Percentiles rank a stretch among this genome's conserved stretches.
These are phyloP conservation scores for Eragrostis nindensis DNA, from an alignment of 176 grass and related monocot species.

Conservation along the genomic window DNA sequence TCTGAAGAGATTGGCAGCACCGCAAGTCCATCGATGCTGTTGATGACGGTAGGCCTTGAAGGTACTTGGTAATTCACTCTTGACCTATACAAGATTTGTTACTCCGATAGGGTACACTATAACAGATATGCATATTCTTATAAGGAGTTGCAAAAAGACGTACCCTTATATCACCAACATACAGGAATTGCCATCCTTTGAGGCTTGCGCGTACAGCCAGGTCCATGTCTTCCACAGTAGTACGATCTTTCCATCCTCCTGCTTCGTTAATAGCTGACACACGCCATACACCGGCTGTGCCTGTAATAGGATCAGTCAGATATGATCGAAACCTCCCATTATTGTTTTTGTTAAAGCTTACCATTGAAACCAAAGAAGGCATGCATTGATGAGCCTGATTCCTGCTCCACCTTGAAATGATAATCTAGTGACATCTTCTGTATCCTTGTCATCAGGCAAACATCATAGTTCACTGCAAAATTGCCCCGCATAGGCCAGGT, in stretches of 20 bases:
- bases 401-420: constrained; percentile 98
- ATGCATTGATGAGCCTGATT: constrained; percentile 81
- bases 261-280: constrained; percentile 83
- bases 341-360: constrained; percentile 30
- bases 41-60: constrained; percentile 88
- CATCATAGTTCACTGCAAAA: constrained; percentile 93
- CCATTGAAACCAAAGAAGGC: constrained; percentile 95
- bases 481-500: constrained; percentile 59
- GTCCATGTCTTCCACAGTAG: constrained; percentile 96
- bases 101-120: neutral
- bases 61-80: constrained; percentile 92
- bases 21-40: constrained; percentile 91
- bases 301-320: constrained; percentile 38
- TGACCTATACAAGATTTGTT: constrained; percentile 58
- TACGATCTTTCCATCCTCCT: constrained; percentile 95
- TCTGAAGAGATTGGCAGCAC: constrained; percentile 86
- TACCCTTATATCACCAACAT: constrained; percentile 93
- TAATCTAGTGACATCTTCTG: constrained; percentile 98
- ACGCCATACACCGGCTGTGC: constrained; percentile 95
- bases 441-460: constrained; percentile 96
- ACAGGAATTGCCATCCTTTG: constrained; percentile 89
- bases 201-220: constrained; percentile 83
- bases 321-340: neutral
- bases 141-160: neutral
- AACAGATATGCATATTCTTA: neutral